phyloP scores from a whole-genome alignment of 345 rosid species.

The Psidium friedrichsthalianum region DNA sequence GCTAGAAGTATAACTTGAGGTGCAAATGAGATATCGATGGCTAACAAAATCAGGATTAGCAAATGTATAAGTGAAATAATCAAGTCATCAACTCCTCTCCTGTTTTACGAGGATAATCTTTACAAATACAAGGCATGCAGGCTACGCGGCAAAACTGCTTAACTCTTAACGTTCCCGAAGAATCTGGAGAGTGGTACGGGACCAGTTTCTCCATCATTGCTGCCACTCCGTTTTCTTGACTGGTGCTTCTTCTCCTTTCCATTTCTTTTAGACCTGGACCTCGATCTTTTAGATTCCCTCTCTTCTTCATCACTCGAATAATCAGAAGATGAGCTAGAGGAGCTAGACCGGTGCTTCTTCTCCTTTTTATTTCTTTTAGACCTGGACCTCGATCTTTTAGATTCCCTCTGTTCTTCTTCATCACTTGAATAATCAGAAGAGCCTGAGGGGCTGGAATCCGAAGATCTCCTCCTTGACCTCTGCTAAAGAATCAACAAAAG shows the following conservation, averaged over 20 bases:
- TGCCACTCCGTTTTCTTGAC: constrained; percentile 44
- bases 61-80: neutral
- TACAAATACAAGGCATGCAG: neutral
- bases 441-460: constrained; percentile 44
- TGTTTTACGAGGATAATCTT: neutral
- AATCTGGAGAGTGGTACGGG: constrained; percentile 89
- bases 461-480: constrained; percentile 61
- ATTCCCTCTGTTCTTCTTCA: constrained; percentile 59
- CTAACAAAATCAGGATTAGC: neutral
- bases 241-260: constrained; percentile 67
- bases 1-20: neutral
- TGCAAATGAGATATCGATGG: neutral
- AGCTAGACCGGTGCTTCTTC: constrained; percentile 52
- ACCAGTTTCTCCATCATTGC: constrained; percentile 42
- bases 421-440: constrained; percentile 68
- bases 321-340: constrained; percentile 46
- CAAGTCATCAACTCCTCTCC: neutral
- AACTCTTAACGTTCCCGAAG: constrained; percentile 68
- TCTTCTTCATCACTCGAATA: constrained; percentile 72
- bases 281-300: constrained; percentile 61
- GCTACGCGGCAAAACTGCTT: neutral
- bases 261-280: constrained; percentile 59
- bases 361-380: constrained; percentile 59
- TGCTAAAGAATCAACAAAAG: constrained; percentile 13
- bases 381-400: constrained; percentile 72